Evolutionary conservation across 805 yeast species (phyloP).

Genomic region (Saccharomycopsis sp.): DNA sequence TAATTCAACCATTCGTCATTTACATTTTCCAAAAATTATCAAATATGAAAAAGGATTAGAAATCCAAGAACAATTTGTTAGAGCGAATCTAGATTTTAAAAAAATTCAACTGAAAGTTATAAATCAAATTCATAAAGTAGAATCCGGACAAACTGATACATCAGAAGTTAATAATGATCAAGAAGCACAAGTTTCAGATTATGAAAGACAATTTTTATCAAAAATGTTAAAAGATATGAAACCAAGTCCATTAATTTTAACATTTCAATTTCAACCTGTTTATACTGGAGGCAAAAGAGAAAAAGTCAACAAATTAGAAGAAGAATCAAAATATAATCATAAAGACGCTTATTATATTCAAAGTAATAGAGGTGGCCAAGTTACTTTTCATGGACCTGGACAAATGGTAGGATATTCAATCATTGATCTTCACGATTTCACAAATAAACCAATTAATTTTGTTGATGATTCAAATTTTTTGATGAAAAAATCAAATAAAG

Average conservation of each 20-base stretch:
- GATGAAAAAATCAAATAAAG: constrained; percentile 17
- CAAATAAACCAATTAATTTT: too few species aligned
- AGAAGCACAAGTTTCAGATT: constrained; percentile 34
- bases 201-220: constrained; percentile 35
- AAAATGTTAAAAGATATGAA: constrained; percentile 33
- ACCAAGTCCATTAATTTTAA: constrained; percentile 59
- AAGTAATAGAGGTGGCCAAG: constrained; percentile 86
- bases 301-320: constrained; percentile 34
- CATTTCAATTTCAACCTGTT: constrained; percentile 78
- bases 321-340: constrained; percentile 21
- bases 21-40: constrained; percentile 11
- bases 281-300: constrained; percentile 91
- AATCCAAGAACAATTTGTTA: constrained; percentile 46
- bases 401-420: constrained; percentile 83
- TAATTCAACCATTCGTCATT: constrained; percentile 8
- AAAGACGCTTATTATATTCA: constrained; percentile 59
- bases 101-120: constrained; percentile 38
- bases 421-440: constrained; percentile 54
- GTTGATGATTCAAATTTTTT: background rate
- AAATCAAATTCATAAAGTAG: constrained; percentile 29
- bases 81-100: constrained; percentile 49
- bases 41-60: constrained; percentile 39
- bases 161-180: background rate
- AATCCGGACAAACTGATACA: constrained; percentile 16
- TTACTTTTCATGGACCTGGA: constrained; percentile 96